Evolutionary conservation across 2,329 filamentous ascomycete species (phyloP), one percentile per base, ranked within the genome.

Genomic region (Fusarium succisae): DNA sequence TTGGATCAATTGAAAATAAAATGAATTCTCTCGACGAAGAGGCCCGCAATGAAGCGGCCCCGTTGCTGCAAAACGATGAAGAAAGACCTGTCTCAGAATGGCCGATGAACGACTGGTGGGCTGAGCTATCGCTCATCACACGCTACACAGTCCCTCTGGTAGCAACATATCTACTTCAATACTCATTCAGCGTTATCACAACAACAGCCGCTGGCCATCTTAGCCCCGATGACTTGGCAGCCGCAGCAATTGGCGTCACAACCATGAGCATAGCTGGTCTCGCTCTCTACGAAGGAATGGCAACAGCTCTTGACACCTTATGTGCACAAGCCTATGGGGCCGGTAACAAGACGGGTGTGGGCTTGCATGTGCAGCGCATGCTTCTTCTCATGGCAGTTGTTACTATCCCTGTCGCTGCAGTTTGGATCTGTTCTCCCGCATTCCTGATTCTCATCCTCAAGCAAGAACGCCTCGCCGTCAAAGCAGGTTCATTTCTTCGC

Each of bases 211-310:
- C 86, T 0, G 87, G 87, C 2, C 87, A 87, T 73, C 82, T 89
- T 14, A 84, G 87, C 26, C 85, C 86, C 7, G 84, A 87, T 73
- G 87, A 87, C 65, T 78, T 89, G 15, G 87, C 86, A 3, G 87
- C 87, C 1, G 86, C 87, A 0, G 87, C 84, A 60, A 77, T 89
- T 22, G 86, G 86, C 30, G 84, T 86, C 30, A 88, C 87, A 51
- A 89, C 87, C 0, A 86, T 87, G 72, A 89, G 87, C 67, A 89
- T 90, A 57, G 81, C 87, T 12, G 88, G 87, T 1, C 83, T 86
- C 26, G 84, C 87, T 3, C 80, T 87, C 28, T 76, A 77, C 32
- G 76, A 79, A 48, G 77, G 77, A 38, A 79, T 79, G 77, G 76
- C 77, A 3, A 79, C 77, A 1, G 76, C 77, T 14, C 71, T 79